Evolutionary conservation across 352 stramenopile genomes (phyloP).

Genomic region (Pythium vanterpoolii): DNA sequence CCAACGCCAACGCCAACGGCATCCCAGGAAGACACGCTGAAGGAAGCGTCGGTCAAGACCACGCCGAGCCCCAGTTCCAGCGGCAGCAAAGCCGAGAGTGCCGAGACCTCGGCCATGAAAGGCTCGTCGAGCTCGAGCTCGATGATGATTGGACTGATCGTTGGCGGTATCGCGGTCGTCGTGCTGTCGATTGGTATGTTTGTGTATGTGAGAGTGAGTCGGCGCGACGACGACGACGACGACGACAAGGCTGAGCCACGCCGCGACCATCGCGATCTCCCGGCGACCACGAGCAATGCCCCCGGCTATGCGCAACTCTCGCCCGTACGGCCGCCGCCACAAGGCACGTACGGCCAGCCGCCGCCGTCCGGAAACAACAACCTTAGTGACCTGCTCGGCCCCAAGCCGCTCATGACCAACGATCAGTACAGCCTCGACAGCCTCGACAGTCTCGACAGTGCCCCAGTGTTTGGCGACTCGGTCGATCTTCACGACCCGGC

Average conservation of each 20-base stretch:
- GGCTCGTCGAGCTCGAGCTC: conserved; percentile 26
- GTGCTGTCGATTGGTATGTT: conserved; percentile 47
- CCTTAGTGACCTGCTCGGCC: conserved; percentile 16
- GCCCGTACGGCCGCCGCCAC: conserved; percentile 3
- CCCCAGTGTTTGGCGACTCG: conserved; percentile 11
- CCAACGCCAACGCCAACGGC: neutral
- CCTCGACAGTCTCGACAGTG: neutral
- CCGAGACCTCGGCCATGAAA: conserved; percentile 21
- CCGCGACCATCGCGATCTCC: conserved; percentile 6
- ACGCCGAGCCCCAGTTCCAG: neutral
- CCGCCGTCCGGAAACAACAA: neutral
- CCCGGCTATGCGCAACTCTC: conserved; percentile 18
- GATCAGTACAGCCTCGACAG: conserved; percentile 5
- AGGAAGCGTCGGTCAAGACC: conserved; percentile 8
- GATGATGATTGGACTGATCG: conserved; percentile 40
- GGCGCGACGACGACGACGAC: conserved; percentile 34
- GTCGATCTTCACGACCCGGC: conserved; percentile 48
- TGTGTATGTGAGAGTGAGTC: conserved; percentile 41
- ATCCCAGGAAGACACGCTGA: neutral
- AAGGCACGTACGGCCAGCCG: neutral
- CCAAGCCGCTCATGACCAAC: conserved; percentile 17
- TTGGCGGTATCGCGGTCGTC: conserved; percentile 37
- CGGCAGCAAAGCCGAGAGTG: neutral
- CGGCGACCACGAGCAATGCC: neutral
- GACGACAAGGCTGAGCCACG: conserved; percentile 21